These are phyloP conservation scores for Scenedesmus sp. DNA, from an alignment of 163 green algal species.

Conservation along the genomic window DNA sequence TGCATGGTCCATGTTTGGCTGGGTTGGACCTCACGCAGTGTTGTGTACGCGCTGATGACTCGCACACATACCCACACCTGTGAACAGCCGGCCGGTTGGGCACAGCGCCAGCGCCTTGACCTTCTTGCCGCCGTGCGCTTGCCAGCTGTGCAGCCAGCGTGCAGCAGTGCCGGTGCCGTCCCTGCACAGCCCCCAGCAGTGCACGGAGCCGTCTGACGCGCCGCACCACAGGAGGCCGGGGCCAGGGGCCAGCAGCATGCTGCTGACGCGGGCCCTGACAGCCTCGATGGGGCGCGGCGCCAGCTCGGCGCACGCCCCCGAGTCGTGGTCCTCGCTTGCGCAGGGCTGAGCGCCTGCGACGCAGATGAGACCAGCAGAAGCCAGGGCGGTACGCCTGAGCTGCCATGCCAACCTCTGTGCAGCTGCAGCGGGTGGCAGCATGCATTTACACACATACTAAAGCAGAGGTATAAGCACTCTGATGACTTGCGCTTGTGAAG, in stretches of 20 bases:
- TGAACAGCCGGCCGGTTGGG: conserved; percentile 75
- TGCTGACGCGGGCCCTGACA: not conserved
- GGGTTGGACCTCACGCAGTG: too few species aligned
- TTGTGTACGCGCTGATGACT: not conserved
- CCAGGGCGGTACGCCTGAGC: not conserved
- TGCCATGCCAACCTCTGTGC: too few species aligned
- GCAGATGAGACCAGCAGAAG: not conserved
- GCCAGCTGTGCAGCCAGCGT: conserved; percentile 46
- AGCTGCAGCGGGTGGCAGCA: too few species aligned
- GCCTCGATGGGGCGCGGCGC: not conserved
- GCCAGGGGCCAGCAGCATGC: not conserved
- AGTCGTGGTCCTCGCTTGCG: conserved; percentile 51
- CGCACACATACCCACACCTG: conserved; percentile 27
- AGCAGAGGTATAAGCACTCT: too few species aligned
- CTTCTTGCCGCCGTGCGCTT: conserved; percentile 51
- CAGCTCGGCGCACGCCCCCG: conserved; percentile 33
- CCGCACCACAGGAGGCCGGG: conserved; percentile 52
- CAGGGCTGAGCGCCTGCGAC: not conserved
- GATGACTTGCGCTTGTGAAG: too few species aligned
- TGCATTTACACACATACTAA: too few species aligned
- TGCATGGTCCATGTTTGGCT: not conserved
- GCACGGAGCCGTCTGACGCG: conserved; percentile 27
- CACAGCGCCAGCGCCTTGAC: conserved; percentile 73
- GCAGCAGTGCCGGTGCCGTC: conserved; percentile 3
- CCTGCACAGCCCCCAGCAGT: conserved; percentile 36